phyloP scores from a whole-genome alignment of 148 eudicot genomes.

The Salicornia ramosissima region DNA sequence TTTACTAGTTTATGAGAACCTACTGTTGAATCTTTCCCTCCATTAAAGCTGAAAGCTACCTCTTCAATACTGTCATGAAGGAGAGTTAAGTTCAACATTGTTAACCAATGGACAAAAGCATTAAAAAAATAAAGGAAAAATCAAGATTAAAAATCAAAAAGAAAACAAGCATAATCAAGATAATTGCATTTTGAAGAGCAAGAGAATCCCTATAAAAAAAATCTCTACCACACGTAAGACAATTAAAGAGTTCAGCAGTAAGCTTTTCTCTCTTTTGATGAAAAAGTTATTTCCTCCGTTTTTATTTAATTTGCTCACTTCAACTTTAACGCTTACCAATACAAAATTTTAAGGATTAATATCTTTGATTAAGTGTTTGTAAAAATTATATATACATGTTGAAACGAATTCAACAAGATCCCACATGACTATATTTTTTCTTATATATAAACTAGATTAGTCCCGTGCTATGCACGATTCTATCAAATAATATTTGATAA shows the following conservation, averaged over 20 bases:
- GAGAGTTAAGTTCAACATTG: constrained; percentile 13
- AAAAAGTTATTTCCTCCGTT: not conserved
- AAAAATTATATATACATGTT: no score
- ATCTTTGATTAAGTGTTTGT: no score
- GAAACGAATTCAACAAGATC: no score
- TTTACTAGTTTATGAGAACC: constrained; percentile 28
- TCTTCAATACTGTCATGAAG: constrained; percentile 66
- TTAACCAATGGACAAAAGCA: not conserved
- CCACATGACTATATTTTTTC: no score
- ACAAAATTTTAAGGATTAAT: no score
- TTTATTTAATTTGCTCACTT: no score
- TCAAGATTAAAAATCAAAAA: not conserved
- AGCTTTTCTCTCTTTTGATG: not conserved
- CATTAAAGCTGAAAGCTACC: constrained; percentile 95
- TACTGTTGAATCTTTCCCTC: constrained; percentile 99
- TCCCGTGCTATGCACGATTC: no score
- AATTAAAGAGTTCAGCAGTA: not conserved
- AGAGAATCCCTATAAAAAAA: not conserved
- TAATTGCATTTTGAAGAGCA: not conserved
- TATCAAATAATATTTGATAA: no score
- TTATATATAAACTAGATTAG: no score
- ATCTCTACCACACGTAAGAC: not conserved
- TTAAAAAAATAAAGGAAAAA: not conserved
- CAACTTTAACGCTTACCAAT: no score
- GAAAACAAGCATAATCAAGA: constrained; percentile 5